Evolutionary conservation across 2,329 filamentous ascomycete genomes (phyloP), one percentile per base, ranked within the genome.

Genomic region (Zalaria obscura): DNA sequence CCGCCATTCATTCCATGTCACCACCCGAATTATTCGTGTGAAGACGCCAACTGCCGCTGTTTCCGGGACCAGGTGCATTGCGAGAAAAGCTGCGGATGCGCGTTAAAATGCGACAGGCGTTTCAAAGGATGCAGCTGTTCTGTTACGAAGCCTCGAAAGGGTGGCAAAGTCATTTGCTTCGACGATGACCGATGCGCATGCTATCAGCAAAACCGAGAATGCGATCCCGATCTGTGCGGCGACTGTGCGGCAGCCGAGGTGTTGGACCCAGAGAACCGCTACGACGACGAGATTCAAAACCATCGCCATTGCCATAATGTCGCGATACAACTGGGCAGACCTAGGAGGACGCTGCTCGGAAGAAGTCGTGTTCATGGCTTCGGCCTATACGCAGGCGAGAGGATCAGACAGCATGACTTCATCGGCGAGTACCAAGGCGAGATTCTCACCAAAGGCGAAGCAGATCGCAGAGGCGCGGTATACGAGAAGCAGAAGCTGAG

Each of bases 381-480:
- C 47, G 85, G 84, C 0, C 66, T 91, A 0, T 89, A 82, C 54
- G 71, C 79, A 1, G 79, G 77, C 3, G 78, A 85, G 52, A 66
- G 76, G 41, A 76, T 86, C 45, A 64, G 65, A 3, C 69, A 73
- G 45, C 76, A 79, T 40, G 78, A 83, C n/a, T 89, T 83, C 49
- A 68, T 91, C 11, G 80, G 83, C 28, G 85, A 91, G 56, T 91
- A 91, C 56, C 76, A 77, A 2, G 85, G 85, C 37, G 85, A 91
- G 56, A 67, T 86, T 7, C 79, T 89, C 43, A 78, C 75, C 4
- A 72, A 75, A 33, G 70, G 77, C 38, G 83, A 88, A 55, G 76
- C 76, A 3, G 75, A 83, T 25, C 73, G 82, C 3, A 71, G 83
- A 32, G 78, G 80, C 59, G 78, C 78, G 42, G 72, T 81, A 41